phyloP scores from a whole-genome alignment of 169 alveolate species.

The Plasmodium chabaudi region DNA sequence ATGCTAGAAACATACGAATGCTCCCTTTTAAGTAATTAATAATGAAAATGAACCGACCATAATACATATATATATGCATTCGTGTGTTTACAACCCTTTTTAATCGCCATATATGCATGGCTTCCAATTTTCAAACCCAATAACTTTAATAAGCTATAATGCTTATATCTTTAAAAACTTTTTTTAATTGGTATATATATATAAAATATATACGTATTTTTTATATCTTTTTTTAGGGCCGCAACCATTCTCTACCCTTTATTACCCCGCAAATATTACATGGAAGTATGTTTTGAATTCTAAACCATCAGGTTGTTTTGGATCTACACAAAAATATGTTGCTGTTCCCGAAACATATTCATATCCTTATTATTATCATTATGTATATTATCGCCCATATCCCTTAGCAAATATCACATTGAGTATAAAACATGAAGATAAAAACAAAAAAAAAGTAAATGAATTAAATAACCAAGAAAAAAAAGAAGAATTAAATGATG shows the following conservation, averaged over 20 bases:
- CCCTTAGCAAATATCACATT: background rate
- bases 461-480: slow-evolving; percentile 10
- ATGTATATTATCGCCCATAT: slow-evolving; percentile 11
- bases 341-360: slow-evolving; percentile 28
- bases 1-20: slow-evolving; percentile 31
- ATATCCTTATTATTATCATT: slow-evolving; percentile 51
- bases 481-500: slow-evolving; percentile 22
- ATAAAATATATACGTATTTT: too few species aligned
- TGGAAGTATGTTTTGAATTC: slow-evolving; percentile 55
- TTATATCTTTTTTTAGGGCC: slow-evolving; percentile 22
- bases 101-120: background rate
- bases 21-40: slow-evolving; percentile 51
- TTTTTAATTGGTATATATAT: background rate
- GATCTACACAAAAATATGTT: slow-evolving; percentile 45
- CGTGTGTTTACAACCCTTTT: background rate
- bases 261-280: slow-evolving; percentile 42
- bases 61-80: background rate
- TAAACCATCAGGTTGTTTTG: slow-evolving; percentile 47
- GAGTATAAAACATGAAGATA: background rate
- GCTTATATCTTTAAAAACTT: background rate
- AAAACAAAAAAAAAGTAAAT: slow-evolving; percentile 18
- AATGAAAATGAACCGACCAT: background rate
- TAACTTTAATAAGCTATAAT: background rate
- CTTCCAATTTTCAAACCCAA: background rate
- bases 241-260: slow-evolving; percentile 10